Evolutionary conservation across 768 basidiomycete species (phyloP).

Genomic region (Termitomyces sp.): DNA sequence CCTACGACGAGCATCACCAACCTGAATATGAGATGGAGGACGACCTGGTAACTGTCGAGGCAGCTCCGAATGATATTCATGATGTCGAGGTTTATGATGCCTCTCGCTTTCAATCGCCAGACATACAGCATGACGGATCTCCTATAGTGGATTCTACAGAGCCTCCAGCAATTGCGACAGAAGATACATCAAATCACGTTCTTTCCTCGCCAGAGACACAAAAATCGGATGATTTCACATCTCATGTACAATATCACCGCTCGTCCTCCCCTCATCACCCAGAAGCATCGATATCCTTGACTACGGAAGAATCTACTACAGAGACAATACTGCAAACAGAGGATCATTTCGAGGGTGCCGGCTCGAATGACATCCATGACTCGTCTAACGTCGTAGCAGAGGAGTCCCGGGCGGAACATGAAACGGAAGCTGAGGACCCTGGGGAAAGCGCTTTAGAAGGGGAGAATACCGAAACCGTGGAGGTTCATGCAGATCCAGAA

Average conservation of each 20-base stretch:
- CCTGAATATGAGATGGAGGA: slow-evolving; percentile 60
- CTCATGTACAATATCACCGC: background rate
- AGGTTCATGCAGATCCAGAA: background rate
- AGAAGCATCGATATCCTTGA: background rate
- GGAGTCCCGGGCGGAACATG: background rate
- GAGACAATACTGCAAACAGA: background rate
- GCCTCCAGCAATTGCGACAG: background rate
- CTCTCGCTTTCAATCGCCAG: slow-evolving; percentile 30
- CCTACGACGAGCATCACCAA: slow-evolving; percentile 41
- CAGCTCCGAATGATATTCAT: slow-evolving; percentile 30
- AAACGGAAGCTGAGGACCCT: background rate
- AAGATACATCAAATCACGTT: background rate
- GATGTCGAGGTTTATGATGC: slow-evolving; percentile 53
- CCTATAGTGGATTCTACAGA: slow-evolving; percentile 8
- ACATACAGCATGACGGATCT: slow-evolving; percentile 11
- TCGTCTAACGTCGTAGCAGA: background rate
- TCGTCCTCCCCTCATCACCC: background rate
- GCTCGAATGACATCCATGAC: background rate
- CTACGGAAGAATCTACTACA: background rate
- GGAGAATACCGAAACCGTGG: background rate
- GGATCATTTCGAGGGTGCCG: background rate
- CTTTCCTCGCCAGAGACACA: background rate
- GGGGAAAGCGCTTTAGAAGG: background rate
- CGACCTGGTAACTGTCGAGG: slow-evolving; percentile 30
- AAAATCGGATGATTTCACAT: background rate